Base-by-base conservation (phyloP, 805 yeast species). In the Metschnikowia baotianmanensis region DNA sequence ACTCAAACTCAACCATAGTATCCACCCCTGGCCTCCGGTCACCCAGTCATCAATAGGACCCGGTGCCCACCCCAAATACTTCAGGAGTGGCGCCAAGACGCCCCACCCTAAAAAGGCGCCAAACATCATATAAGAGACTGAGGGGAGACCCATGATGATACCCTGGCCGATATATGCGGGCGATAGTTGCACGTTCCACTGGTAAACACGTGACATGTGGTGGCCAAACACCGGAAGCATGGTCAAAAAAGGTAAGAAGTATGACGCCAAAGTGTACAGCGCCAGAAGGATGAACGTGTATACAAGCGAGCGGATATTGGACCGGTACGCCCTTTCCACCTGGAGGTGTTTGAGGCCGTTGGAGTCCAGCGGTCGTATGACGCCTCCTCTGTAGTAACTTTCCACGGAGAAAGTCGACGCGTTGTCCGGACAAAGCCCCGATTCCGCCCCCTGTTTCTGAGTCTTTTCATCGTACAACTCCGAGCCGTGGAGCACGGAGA, bases 141-240 rank as follows among this genome's bases (percentile, higher is more conserved):
- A 89, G 1, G 90, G 86, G 6, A 89, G 67, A 0, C 99, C 99
- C 99, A 91, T 91, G 42, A 91, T 91, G 29, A 93, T 88, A 4
- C 99, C 99, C 62, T 91, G 99, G 2, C 99, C 99, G 25, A 93
- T 76, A 58, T 91, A 91, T 0, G 98, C 98, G 0, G 99, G 99
- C 0, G 96, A 88, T 0, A 96, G 96, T 59, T 93, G 96, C 45
- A 93, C 76, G 44, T 84, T 82, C 93, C 97, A 86, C 33, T 85
- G 71, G 62, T 86, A 86, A 13, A 71, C 62, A 16, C 64, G 55
- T 0, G 96, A 85, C 15, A 87, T 63, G 32, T 57, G 54, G 1
- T 52, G 27, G 0, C 98, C 98, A 59, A 91, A 86, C 1, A 91
- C 56, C 0, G 97, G 97, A 6, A 93, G 53, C 29, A 68, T 68